Base-by-base conservation (phyloP, 139 green algal genomes). In the Chlamydomonas incerta region DNA sequence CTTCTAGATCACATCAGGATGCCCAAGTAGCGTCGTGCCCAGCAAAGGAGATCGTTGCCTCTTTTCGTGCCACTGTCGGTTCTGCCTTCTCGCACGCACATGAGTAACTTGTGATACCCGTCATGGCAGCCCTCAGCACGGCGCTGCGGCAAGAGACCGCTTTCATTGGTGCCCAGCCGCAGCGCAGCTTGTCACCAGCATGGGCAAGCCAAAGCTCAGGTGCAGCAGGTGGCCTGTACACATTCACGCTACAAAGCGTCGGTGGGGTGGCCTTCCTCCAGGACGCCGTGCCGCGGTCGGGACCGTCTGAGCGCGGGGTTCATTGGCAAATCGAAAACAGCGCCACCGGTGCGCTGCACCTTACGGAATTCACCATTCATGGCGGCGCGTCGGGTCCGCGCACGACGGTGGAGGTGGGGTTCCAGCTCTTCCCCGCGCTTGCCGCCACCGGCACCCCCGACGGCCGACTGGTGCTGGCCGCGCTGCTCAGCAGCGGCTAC, bases 301-400 rank as follows among this genome's bases (percentile, higher is more conserved):
- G 41, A 50, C 68, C 70, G 23, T 55, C 80, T 21, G 65, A 87
- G 67, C 63, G 67, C 47, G 87, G 81, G 41, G 33, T 90, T 17
- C 63, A 75, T 50, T 90, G 87, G 87, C 87, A 90, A 76, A 82
- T 90, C 26, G 87, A 90, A n/a, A 90, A 90, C 66, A 81, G 81
- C 26, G 58, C 57, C 29, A 65, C 87, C 15, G 74, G 87, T 4
- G 65, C 81, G 8, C 68, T 90, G 26, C 74, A 88, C 33, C 73
- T 88, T 14, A 74, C 60, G 20, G 74, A 81, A n/a, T 85, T 87
- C 41, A 85, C 67, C 3, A n/a, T 80, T 31, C 63, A 67, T 70
- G 65, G 74, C 15, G 76, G 83, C 21, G 60, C 72, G 29, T 2
- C 37, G 3, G 72, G 46, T 3, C 72, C 72, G 13, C 72, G 72